phyloP scores from a whole-genome alignment of 2,329 filamentous ascomycete genomes.

The Phialophora verrucosa region DNA sequence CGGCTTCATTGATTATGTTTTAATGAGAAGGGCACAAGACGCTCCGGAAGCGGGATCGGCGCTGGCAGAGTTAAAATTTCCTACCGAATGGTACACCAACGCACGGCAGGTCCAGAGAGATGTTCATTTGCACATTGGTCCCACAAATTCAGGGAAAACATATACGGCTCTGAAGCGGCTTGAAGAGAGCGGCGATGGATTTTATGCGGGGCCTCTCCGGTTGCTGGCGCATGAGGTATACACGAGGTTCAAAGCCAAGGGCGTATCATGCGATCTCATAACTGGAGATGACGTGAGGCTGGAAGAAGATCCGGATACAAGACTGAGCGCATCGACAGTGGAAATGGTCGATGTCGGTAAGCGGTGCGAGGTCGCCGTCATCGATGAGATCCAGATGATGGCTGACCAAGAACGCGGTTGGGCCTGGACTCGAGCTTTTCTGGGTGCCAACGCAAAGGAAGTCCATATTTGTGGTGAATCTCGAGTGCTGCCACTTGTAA shows the following conservation, averaged over 20 bases:
- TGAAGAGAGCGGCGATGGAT: constrained; percentile 74
- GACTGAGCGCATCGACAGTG: constrained; percentile 84
- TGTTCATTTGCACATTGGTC: constrained; percentile 91
- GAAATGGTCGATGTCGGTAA: constrained; percentile 75
- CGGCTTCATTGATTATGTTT: constrained; percentile 37
- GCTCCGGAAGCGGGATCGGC: constrained; percentile 7
- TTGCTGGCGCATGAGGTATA: constrained; percentile 95
- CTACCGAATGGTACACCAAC: constrained; percentile 88
- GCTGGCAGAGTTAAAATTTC: constrained; percentile 67
- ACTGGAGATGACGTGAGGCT: constrained; percentile 89
- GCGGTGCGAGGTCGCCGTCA: constrained; percentile 83
- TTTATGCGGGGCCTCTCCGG: constrained; percentile 89
- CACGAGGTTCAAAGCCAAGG: constrained; percentile 78
- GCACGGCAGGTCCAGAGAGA: constrained; percentile 80
- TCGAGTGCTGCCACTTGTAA: constrained; percentile 77
- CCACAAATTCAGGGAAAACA: constrained; percentile 97
- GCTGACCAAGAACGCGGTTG: constrained; percentile 78
- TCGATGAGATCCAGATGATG: constrained; percentile 99
- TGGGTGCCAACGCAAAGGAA: constrained; percentile 86
- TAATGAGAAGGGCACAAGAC: constrained; percentile 23
- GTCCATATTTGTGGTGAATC: constrained; percentile 93
- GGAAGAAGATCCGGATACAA: constrained; percentile 58
- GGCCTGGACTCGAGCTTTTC: constrained; percentile 90
- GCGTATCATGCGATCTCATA: constrained; percentile 75
- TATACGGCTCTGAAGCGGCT: constrained; percentile 89